Percentiles rank a stretch among this genome's conserved stretches.
Evolutionary conservation across 768 basidiomycete genomes (phyloP).

Genomic region (Hortiboletus campestris): DNA sequence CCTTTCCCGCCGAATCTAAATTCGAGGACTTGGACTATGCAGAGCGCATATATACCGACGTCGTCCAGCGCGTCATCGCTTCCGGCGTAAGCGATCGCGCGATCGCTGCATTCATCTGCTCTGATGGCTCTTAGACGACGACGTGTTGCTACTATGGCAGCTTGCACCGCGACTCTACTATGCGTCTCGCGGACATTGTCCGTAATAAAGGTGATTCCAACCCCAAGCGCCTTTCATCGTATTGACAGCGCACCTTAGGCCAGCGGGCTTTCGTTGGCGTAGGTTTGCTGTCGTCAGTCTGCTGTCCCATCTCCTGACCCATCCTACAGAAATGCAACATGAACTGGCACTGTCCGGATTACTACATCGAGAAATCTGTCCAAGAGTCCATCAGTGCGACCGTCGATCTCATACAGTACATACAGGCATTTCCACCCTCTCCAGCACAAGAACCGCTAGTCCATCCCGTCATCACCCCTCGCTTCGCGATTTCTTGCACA

Average conservation of each 20-base stretch:
- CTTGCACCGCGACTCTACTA: constrained; percentile 77
- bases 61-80: constrained; percentile 69
- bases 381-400: constrained; percentile 63
- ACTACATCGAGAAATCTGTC: constrained; percentile 66
- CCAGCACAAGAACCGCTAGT: constrained; percentile 55
- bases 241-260: constrained; percentile 39
- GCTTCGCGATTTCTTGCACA: constrained; percentile 94
- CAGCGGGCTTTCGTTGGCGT: constrained; percentile 88
- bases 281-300: constrained; percentile 28
- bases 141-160: constrained; percentile 92
- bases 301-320: constrained; percentile 3
- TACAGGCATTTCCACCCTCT: constrained; percentile 51
- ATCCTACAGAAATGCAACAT: constrained; percentile 34
- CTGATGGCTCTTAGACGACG: constrained; percentile 57
- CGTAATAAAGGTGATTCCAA: constrained; percentile 50
- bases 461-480: constrained; percentile 88
- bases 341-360: constrained; percentile 63
- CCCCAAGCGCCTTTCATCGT: background rate
- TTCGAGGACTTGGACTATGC: constrained; percentile 75
- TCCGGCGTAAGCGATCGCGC: constrained; percentile 58
- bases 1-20: constrained; percentile 84
- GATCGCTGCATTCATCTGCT: background rate
- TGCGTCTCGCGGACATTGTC: constrained; percentile 74
- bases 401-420: constrained; percentile 61
- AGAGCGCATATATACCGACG: constrained; percentile 58